Conservation (phyloP, 2,329 filamentous ascomycete genomes). For the Zymoseptoria crescenta region DNA sequence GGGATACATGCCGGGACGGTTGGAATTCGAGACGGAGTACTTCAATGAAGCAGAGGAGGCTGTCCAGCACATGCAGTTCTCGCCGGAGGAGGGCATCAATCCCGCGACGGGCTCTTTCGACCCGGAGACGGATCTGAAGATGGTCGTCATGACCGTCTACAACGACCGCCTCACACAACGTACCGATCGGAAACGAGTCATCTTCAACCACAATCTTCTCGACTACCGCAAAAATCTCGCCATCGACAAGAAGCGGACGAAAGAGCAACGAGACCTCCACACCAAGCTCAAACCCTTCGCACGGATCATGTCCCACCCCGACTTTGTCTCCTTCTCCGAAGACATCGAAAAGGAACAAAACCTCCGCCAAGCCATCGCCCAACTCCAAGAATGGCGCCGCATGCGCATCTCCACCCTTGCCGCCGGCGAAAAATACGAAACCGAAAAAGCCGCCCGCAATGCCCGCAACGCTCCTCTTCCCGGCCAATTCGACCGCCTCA, state of each 20-base stretch:
- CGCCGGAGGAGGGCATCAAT: constrained; percentile 89
- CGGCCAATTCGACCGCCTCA: constrained; percentile 26
- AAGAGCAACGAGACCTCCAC: constrained; percentile 84
- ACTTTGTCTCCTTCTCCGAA: constrained; percentile 79
- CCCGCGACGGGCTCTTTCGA: constrained; percentile 76
- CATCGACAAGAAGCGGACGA: constrained; percentile 87
- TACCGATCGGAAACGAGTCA: constrained; percentile 89
- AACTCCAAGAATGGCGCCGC: constrained; percentile 88
- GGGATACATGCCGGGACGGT: constrained; percentile 93
- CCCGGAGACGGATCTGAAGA: constrained; percentile 93
- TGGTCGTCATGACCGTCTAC: constrained; percentile 98
- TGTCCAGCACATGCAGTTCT: constrained; percentile 96
- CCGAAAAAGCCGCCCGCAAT: constrained; percentile 70
- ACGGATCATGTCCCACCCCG: constrained; percentile 88
- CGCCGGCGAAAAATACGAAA: constrained; percentile 84
- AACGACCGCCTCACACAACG: constrained; percentile 84
- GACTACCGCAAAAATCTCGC: constrained; percentile 90
- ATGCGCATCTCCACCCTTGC: constrained; percentile 77
- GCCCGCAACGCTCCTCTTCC: constrained; percentile 45
- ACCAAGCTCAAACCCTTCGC: constrained; percentile 95
- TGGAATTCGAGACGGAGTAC: constrained; percentile 97
- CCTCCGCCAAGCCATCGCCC: constrained; percentile 76
- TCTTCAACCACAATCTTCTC: constrained; percentile 89
- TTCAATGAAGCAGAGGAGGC: constrained; percentile 97
- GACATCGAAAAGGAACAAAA: constrained; percentile 88